Conservation (phyloP, 176 grass and related monocot species). For the Otatea glauca region DNA sequence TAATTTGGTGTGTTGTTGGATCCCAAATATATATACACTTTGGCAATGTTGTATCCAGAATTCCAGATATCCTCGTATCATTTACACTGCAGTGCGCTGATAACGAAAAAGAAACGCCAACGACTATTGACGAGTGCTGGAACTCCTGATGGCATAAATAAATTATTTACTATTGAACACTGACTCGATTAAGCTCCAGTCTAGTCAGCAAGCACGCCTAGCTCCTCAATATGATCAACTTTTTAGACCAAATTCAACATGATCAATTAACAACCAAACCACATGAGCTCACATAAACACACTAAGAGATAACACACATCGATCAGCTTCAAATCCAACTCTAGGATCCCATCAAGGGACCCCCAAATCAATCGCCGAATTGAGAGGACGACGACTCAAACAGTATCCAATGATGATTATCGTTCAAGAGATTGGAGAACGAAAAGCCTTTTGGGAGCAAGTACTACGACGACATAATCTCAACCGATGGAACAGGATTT, state of each 20-base stretch:
- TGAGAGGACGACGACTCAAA: not conserved
- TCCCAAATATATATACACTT: not conserved
- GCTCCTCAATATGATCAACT: not conserved
- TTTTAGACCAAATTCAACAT: not conserved
- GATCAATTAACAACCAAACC: not conserved
- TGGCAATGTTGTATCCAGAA: not conserved
- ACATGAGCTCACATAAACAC: not conserved
- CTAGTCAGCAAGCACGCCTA: conserved; percentile 10
- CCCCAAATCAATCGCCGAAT: not conserved
- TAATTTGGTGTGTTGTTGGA: not conserved
- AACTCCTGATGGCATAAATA: not conserved
- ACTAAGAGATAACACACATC: not conserved
- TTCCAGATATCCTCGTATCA: not conserved
- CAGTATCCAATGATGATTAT: not conserved
- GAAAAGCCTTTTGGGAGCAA: not conserved
- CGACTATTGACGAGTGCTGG: not conserved
- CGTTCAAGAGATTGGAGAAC: not conserved
- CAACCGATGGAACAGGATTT: not conserved
- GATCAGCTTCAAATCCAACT: not conserved
- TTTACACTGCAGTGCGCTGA: not conserved
- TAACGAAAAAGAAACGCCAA: not conserved
- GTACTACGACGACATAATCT: not conserved
- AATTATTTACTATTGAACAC: not conserved
- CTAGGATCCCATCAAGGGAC: not conserved
- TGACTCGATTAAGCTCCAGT: not conserved